A percentile compares a stretch with the other conserved stretches of the same genome.
phyloP scores from a whole-genome alignment of 306 rosid species.

The Hylodesmum podocarpum region DNA sequence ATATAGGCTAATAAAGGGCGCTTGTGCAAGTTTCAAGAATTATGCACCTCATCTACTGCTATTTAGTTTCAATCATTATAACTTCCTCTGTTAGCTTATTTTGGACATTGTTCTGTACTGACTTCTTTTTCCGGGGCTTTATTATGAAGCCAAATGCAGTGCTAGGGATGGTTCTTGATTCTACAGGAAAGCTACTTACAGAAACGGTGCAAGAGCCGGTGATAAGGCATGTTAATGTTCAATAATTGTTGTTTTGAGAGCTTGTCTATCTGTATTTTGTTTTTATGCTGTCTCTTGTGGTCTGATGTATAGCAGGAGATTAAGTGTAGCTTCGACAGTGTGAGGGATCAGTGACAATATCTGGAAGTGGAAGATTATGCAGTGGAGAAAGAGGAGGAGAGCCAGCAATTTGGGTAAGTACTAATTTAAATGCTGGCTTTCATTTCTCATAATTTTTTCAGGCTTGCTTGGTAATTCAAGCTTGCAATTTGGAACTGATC shows the following conservation, averaged over 20 bases:
- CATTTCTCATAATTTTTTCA: conserved; percentile 56
- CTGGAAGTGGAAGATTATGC: not conserved
- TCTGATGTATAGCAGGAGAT: conserved; percentile 45
- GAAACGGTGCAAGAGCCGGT: conserved; percentile 40
- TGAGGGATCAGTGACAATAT: conserved; percentile 26
- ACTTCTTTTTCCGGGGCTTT: conserved; percentile 31
- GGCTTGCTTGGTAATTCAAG: conserved; percentile 44
- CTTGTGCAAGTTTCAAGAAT: not conserved
- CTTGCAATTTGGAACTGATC: conserved; percentile 24
- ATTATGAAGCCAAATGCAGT: conserved; percentile 57
- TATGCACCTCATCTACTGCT: not conserved
- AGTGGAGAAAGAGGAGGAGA: conserved; percentile 26
- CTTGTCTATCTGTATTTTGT: conserved; percentile 39
- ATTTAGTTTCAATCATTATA: not conserved
- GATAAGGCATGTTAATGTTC: conserved; percentile 60
- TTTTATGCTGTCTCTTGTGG: conserved; percentile 43
- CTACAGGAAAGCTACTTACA: conserved; percentile 39
- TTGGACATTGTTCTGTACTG: conserved; percentile 24
- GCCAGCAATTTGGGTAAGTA: conserved; percentile 81
- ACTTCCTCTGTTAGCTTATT: not conserved
- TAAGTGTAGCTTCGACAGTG: conserved; percentile 51
- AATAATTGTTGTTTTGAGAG: not conserved
- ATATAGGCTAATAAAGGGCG: not conserved
- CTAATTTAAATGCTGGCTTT: conserved; percentile 70
- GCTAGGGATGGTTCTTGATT: conserved; percentile 46